Evolutionary conservation across 345 rosid species (phyloP).

Genomic region (Hibiscus tridactylites): DNA sequence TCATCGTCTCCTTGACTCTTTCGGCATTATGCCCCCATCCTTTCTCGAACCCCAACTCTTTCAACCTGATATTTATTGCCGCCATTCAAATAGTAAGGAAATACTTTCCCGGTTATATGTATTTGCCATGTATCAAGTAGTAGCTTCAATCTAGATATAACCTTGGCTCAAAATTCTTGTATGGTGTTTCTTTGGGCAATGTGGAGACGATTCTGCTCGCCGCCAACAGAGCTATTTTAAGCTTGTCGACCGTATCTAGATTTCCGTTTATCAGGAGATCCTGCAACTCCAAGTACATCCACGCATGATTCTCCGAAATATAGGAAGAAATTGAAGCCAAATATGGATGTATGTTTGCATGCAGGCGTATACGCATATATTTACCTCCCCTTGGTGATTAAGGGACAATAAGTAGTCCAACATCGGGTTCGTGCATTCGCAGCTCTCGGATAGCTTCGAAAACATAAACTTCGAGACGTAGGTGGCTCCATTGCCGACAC

Average conservation of each 20-base stretch:
- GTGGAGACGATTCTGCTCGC: constrained; percentile 42
- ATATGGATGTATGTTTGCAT: neutral
- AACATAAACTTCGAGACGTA: constrained; percentile 62
- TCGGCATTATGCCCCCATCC: constrained; percentile 64
- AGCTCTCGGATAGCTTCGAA: constrained; percentile 38
- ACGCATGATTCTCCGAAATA: neutral
- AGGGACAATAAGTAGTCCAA: constrained; percentile 56
- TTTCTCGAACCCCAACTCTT: constrained; percentile 45
- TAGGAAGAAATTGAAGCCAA: neutral
- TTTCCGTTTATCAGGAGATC: constrained; percentile 60
- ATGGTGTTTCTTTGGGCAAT: constrained; percentile 48
- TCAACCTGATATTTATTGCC: constrained; percentile 26
- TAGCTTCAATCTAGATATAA: constrained; percentile 7
- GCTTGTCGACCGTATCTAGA: constrained; percentile 51
- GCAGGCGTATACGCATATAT: neutral
- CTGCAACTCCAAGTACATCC: constrained; percentile 23
- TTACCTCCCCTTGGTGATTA: constrained; percentile 77
- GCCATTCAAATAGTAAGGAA: neutral
- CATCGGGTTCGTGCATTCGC: constrained; percentile 30
- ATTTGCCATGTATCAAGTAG: neutral
- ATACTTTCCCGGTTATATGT: neutral
- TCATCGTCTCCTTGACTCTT: constrained; percentile 42
- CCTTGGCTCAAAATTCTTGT: constrained; percentile 60
- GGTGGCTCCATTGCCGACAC: constrained; percentile 69
- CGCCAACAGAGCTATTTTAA: constrained; percentile 45